These are phyloP conservation scores for Stachybotrys chartarum DNA, from an alignment of 2,329 filamentous ascomycete species.

Conservation along the genomic window DNA sequence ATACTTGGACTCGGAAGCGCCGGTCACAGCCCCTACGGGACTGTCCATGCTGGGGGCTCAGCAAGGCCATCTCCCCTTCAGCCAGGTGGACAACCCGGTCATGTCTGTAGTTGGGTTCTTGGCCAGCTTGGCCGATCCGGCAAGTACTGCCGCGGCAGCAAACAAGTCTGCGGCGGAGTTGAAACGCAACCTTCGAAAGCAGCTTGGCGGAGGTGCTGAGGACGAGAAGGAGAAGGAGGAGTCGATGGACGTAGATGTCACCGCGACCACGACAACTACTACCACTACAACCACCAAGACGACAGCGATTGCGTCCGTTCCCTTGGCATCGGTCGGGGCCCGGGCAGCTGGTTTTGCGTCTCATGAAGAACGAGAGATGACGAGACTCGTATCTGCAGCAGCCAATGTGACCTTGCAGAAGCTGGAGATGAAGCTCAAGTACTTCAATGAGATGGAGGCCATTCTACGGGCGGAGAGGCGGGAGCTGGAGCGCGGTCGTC, in stretches of 20 bases:
- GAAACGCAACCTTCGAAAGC: slow-evolving; percentile 69
- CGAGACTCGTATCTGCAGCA: slow-evolving; percentile 81
- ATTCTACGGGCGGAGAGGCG: slow-evolving; percentile 86
- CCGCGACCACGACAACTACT: slow-evolving; percentile 36
- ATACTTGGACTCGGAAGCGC: slow-evolving; percentile 72
- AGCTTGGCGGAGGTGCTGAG: slow-evolving; percentile 54
- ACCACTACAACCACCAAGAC: slow-evolving; percentile 43
- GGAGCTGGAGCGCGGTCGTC: slow-evolving; percentile 84
- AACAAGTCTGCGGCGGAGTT: slow-evolving; percentile 83
- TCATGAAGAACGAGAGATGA: slow-evolving; percentile 95
- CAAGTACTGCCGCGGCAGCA: slow-evolving; percentile 83
- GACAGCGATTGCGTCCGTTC: slow-evolving; percentile 62
- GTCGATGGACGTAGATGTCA: slow-evolving; percentile 58
- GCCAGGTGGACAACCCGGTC: slow-evolving; percentile 89
- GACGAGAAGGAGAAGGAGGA: slow-evolving; percentile 44
- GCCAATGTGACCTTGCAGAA: slow-evolving; percentile 95
- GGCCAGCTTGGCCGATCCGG: slow-evolving; percentile 82
- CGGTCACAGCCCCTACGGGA: slow-evolving; percentile 45
- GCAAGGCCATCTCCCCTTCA: slow-evolving; percentile 79
- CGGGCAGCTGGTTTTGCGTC: slow-evolving; percentile 84
- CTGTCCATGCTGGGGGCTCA: slow-evolving; percentile 63
- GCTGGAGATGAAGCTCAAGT: slow-evolving; percentile 88
- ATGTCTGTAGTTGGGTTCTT: slow-evolving; percentile 95
- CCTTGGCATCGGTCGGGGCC: slow-evolving; percentile 78
- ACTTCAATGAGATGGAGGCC: slow-evolving; percentile 94